phyloP scores from a whole-genome alignment of 225 moss, liverwort and hornwort species.

The Straminergon stramineum region DNA sequence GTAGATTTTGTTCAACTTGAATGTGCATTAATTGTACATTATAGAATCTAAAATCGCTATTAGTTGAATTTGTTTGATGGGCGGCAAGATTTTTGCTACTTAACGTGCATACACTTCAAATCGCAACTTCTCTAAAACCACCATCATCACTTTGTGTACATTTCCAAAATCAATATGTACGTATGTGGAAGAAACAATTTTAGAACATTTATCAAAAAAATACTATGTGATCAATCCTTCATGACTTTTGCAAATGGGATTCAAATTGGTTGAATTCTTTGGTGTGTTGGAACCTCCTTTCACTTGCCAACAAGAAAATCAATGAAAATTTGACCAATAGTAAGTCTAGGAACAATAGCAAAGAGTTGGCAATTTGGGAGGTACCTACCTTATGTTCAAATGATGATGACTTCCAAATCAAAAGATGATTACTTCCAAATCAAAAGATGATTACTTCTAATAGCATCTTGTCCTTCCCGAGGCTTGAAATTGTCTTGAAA shows the following conservation, averaged over 20 bases:
- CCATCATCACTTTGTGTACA: too few relatives aligned
- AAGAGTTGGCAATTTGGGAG: accelerated
- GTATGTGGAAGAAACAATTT: too few relatives aligned
- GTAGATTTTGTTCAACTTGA: background rate
- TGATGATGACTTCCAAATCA: background rate
- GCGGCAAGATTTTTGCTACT: accelerated
- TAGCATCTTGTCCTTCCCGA: accelerated
- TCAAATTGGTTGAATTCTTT: too few relatives aligned
- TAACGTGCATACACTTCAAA: background rate
- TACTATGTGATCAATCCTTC: too few relatives aligned
- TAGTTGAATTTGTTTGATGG: background rate
- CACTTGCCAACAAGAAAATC: too few relatives aligned
- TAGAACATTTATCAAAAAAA: too few relatives aligned
- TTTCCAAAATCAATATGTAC: too few relatives aligned
- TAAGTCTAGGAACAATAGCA: too few relatives aligned
- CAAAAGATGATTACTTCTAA: background rate
- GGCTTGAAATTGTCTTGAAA: background rate
- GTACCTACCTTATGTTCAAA: background rate
- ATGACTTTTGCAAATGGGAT: too few relatives aligned
- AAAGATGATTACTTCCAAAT: background rate
- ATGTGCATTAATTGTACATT: background rate
- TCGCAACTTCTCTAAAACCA: too few relatives aligned
- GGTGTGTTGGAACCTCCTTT: too few relatives aligned
- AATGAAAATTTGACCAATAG: too few relatives aligned
- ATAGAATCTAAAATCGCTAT: background rate